Evolutionary conservation across 805 yeast species (phyloP).

Genomic region (Kregervanrija fluxuum): DNA sequence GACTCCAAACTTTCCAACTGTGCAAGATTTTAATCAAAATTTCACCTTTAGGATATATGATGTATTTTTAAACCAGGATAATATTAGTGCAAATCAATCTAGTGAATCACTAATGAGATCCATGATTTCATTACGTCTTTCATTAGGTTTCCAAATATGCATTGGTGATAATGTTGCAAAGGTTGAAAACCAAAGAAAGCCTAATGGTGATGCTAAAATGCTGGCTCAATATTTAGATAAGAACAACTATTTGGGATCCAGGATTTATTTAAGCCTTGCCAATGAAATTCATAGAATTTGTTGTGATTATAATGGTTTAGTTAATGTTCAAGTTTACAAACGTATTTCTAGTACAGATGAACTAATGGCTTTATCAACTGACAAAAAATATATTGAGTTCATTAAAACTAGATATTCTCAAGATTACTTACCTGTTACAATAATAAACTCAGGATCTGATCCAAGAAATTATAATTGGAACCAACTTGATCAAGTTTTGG

Average conservation of each 20-base stretch:
- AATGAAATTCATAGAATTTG: conserved; percentile 82
- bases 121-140: conserved; percentile 76
- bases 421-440: conserved; percentile 48
- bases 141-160: conserved; percentile 88
- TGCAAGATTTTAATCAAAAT: conserved; percentile 58
- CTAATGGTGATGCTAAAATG: conserved; percentile 47
- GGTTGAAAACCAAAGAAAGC: conserved; percentile 54
- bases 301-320: conserved; percentile 61
- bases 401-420: conserved; percentile 77
- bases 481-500: conserved; percentile 80
- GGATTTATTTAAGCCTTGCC: conserved; percentile 69
- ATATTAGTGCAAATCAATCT: conserved; percentile 43
- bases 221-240: conserved; percentile 49
- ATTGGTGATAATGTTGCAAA: conserved; percentile 59
- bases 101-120: conserved; percentile 67
- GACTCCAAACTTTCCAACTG: conserved; percentile 69
- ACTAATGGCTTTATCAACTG: conserved; percentile 13
- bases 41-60: conserved; percentile 82
- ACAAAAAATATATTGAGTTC: conserved; percentile 38
- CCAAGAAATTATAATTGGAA: conserved; percentile 76
- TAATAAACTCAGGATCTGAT: conserved; percentile 43
- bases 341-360: conserved; percentile 20
- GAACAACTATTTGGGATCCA: conserved; percentile 41
- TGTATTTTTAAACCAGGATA: conserved; percentile 55
- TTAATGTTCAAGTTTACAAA: conserved; percentile 72